Conservation (phyloP, 2,329 filamentous ascomycete genomes). For the Chaetomiaceae sp. region DNA sequence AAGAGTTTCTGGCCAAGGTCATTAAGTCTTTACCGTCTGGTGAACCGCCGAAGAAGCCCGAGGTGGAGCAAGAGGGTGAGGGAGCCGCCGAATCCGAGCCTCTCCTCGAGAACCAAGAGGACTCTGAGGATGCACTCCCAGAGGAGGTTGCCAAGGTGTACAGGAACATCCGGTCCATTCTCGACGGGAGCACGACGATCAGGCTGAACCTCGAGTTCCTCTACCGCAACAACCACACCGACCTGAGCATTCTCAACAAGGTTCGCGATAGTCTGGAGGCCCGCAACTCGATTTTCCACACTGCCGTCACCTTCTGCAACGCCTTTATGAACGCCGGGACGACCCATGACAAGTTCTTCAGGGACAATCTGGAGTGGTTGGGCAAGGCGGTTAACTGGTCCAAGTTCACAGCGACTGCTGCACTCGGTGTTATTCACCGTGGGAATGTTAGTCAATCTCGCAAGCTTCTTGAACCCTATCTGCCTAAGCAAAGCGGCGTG, state of each 20-base stretch:
- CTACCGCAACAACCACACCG: slow-evolving; percentile 90
- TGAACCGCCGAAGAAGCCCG: slow-evolving; percentile 41
- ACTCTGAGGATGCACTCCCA: slow-evolving; percentile 51
- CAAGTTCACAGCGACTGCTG: slow-evolving; percentile 96
- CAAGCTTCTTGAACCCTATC: slow-evolving; percentile 90
- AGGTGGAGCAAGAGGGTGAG: slow-evolving; percentile 42
- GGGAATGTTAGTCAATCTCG: slow-evolving; percentile 91
- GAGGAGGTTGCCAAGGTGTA: slow-evolving; percentile 55
- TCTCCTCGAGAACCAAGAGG: slow-evolving; percentile 46
- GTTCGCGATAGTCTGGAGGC: slow-evolving; percentile 93
- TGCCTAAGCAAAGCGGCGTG: slow-evolving; percentile 71
- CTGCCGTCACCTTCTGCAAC: slow-evolving; percentile 93
- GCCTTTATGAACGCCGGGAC: slow-evolving; percentile 99
- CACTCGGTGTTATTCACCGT: slow-evolving; percentile 91
- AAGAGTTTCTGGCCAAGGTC: slow-evolving; percentile 91
- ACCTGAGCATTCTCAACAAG: slow-evolving; percentile 90
- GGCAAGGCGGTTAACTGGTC: slow-evolving; percentile 99
- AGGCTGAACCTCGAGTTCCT: slow-evolving; percentile 94
- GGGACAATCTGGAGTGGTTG: slow-evolving; percentile 95
- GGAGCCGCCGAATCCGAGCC: slow-evolving; percentile 44
- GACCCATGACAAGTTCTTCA: slow-evolving; percentile 97
- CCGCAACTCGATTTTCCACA: slow-evolving; percentile 97
- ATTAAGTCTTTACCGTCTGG: slow-evolving; percentile 69
- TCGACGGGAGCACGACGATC: slow-evolving; percentile 90
- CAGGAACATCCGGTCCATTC: slow-evolving; percentile 60